Conservation (phyloP, 2,329 filamentous ascomycete genomes). For the Parafenestella ontariensis region DNA sequence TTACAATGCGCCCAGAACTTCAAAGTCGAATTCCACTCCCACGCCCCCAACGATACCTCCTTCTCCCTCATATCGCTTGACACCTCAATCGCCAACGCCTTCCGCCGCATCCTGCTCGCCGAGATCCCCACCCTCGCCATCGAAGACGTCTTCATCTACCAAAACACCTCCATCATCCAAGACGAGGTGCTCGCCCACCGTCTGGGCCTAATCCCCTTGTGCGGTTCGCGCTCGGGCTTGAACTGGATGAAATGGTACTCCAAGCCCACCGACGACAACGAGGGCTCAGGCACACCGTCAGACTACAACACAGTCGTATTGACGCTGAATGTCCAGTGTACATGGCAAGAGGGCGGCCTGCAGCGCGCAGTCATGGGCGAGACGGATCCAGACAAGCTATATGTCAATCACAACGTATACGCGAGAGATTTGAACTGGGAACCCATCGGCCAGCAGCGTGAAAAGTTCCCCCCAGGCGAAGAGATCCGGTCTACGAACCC, state of each 20-base stretch:
- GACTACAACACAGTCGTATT: slow-evolving; percentile 91
- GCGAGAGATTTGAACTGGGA: slow-evolving; percentile 70
- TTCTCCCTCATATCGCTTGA: slow-evolving; percentile 95
- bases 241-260: slow-evolving; percentile 83
- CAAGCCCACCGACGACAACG: slow-evolving; percentile 66
- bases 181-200: slow-evolving; percentile 94
- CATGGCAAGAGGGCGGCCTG: slow-evolving; percentile 70
- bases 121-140: slow-evolving; percentile 95
- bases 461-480: slow-evolving; percentile 56
- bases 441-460: slow-evolving; percentile 68
- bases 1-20: slow-evolving; percentile 60
- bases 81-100: slow-evolving; percentile 93
- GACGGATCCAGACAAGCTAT: slow-evolving; percentile 82
- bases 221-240: slow-evolving; percentile 77
- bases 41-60: slow-evolving; percentile 75
- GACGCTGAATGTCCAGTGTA: slow-evolving; percentile 79
- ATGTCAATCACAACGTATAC: slow-evolving; percentile 76
- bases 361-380: slow-evolving; percentile 69
- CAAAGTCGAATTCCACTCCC: slow-evolving; percentile 82
- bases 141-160: slow-evolving; percentile 89
- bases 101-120: slow-evolving; percentile 92
- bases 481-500: slow-evolving; percentile 82
- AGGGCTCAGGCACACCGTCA: slow-evolving; percentile 53
- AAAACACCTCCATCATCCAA: slow-evolving; percentile 98
- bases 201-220: slow-evolving; percentile 88